Percentiles rank a stretch among this genome's conserved stretches.
phyloP scores from a whole-genome alignment of 2,329 filamentous ascomycete species.

The Pochonia chlamydosporia region DNA sequence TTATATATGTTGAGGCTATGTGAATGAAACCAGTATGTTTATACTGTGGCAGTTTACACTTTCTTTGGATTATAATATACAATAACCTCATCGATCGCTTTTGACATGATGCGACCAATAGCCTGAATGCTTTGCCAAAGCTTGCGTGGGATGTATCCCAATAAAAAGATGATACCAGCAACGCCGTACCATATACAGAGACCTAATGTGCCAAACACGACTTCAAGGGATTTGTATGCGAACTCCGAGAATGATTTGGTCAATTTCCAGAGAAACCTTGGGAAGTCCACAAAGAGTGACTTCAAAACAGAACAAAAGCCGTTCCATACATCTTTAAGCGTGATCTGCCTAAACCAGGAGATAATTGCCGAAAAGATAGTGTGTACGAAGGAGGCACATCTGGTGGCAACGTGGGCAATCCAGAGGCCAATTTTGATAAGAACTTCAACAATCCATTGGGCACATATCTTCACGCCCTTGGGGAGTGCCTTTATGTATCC shows the following conservation, averaged over 20 bases:
- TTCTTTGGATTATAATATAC: background rate
- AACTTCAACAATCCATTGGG: slow-evolving; percentile 23
- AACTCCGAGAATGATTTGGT: background rate
- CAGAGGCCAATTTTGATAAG: slow-evolving; percentile 20
- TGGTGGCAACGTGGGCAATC: slow-evolving; percentile 17
- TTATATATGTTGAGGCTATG: too few relatives aligned
- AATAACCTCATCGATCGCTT: slow-evolving; percentile 24
- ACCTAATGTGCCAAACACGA: background rate
- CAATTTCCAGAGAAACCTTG: background rate
- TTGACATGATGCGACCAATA: slow-evolving; percentile 22
- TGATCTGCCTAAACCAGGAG: slow-evolving; percentile 28
- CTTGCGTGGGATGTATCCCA: slow-evolving; percentile 27
- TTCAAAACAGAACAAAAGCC: slow-evolving; percentile 24
- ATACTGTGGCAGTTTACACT: too few relatives aligned
- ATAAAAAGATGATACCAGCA: slow-evolving; percentile 20
- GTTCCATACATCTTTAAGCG: slow-evolving; percentile 32
- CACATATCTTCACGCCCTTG: slow-evolving; percentile 17
- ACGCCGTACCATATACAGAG: slow-evolving; percentile 18
- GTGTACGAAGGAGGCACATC: slow-evolving; percentile 27
- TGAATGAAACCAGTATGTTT: too few relatives aligned
- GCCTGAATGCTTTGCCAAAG: slow-evolving; percentile 25
- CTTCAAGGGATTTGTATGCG: background rate
- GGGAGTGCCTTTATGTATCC: slow-evolving; percentile 2
- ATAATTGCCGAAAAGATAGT: slow-evolving; percentile 27
- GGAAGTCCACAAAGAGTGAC: slow-evolving; percentile 20